Evolutionary conservation across 805 yeast species (phyloP).

Genomic region (Candida pseudoglaebosa): DNA sequence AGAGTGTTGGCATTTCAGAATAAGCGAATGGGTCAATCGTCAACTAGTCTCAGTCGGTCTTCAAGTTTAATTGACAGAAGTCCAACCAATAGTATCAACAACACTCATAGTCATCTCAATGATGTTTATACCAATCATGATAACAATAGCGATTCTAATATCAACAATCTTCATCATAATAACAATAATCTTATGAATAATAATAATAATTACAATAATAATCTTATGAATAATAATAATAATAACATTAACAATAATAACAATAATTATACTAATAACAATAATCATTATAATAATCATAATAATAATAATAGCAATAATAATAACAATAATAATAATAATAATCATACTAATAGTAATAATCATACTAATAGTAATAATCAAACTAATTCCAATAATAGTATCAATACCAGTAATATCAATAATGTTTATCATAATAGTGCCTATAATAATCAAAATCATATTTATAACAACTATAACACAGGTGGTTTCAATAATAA

Average conservation of each 20-base stretch:
- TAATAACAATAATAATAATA: no score
- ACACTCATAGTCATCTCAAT: background rate
- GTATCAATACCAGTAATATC: no score
- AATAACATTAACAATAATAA: background rate
- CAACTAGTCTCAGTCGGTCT: slow-evolving; percentile 6
- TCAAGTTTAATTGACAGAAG: slow-evolving; percentile 2
- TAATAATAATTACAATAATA: background rate
- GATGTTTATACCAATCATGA: background rate
- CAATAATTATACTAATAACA: background rate
- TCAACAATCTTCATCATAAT: background rate
- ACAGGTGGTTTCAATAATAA: background rate
- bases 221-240: background rate
- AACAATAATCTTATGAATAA: background rate
- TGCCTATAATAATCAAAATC: no score
- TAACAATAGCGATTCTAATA: background rate
- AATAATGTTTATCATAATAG: no score
- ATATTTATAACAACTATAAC: background rate
- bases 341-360: no score
- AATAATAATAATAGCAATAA: no score
- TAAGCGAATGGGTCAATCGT: slow-evolving; percentile 43
- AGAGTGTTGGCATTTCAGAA: slow-evolving; percentile 84
- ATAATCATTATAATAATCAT: no score
- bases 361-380: no score
- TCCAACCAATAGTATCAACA: background rate
- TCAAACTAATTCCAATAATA: no score